phyloP scores from a whole-genome alignment of 1,284 basidiomycete genomes.

The Rhodofomes roseus region DNA sequence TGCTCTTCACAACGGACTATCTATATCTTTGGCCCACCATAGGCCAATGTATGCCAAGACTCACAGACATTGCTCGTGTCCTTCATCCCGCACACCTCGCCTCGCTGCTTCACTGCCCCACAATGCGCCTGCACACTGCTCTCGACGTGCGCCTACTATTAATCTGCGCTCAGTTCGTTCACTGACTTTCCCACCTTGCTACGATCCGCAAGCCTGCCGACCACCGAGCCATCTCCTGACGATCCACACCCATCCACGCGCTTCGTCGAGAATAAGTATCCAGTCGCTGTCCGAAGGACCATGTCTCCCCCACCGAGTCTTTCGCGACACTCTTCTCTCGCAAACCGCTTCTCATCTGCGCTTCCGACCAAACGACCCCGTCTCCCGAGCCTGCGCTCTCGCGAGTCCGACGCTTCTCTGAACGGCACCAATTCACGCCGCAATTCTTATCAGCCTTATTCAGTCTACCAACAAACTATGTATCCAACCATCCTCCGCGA shows the following conservation, averaged over 20 bases:
- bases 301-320: conserved; percentile 29
- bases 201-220: conserved; percentile 16
- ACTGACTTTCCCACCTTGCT: conserved; percentile 1
- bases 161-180: conserved; percentile 2
- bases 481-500: conserved; percentile 56
- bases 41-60: not conserved
- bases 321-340: conserved; percentile 38
- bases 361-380: conserved; percentile 32
- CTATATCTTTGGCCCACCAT: conserved; percentile 10
- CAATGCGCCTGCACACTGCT: conserved; percentile 17
- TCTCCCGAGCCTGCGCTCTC: conserved; percentile 36
- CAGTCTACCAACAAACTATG: conserved; percentile 49
- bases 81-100: not conserved
- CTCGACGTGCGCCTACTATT: conserved; percentile 12
- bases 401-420: conserved; percentile 26
- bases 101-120: conserved; percentile 10
- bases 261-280: conserved; percentile 24
- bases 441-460: conserved; percentile 38
- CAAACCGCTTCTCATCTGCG: conserved; percentile 40
- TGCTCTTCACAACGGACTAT: conserved; percentile 11
- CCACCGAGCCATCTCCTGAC: conserved; percentile 21
- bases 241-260: conserved; percentile 22
- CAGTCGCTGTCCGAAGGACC: conserved; percentile 5
- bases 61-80: conserved; percentile 1
- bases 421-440: conserved; percentile 27